Conservation (phyloP, 192 early-diverging fungal genomes). For the Coemansia sp. region DNA sequence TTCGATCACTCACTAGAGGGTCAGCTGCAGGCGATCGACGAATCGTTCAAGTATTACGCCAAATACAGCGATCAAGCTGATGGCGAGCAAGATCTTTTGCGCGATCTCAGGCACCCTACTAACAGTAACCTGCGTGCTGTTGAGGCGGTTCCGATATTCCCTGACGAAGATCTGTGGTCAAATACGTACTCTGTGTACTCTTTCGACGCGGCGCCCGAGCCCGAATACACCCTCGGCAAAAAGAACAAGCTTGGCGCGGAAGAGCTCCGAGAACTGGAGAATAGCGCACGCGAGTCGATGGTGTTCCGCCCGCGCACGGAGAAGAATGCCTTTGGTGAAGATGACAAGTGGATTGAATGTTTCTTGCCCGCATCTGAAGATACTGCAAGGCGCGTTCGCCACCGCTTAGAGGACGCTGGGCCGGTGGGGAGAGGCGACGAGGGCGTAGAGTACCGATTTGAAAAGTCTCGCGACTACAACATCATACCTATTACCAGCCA, state of each 20-base stretch:
- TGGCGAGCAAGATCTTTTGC: conserved; percentile 34
- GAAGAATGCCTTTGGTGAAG: conserved; percentile 39
- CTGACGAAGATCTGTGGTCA: conserved; percentile 40
- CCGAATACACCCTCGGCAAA: conserved; percentile 22
- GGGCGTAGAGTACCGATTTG: conserved; percentile 38
- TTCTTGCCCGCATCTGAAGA: conserved; percentile 40
- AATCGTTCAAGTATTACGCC: conserved; percentile 41
- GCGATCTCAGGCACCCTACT: conserved; percentile 42
- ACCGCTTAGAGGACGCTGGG: conserved; percentile 6
- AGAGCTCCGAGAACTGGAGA: conserved; percentile 18
- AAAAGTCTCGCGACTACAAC: conserved; percentile 43
- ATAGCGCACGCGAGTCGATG: conserved; percentile 39
- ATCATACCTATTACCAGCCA: conserved; percentile 16
- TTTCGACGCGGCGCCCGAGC: conserved; percentile 43
- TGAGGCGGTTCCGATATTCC: conserved; percentile 42
- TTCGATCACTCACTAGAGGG: conserved; percentile 50
- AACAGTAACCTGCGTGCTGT: conserved; percentile 45
- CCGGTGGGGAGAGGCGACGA: conserved; percentile 14
- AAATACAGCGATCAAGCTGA: conserved; percentile 22
- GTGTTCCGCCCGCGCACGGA: conserved; percentile 40
- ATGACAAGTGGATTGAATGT: conserved; percentile 49
- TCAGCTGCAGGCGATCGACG: conserved; percentile 51
- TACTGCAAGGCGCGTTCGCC: conserved; percentile 18
- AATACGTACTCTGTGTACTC: conserved; percentile 45
- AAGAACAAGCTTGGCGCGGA: conserved; percentile 1